phyloP scores from a whole-genome alignment of 2,329 filamentous ascomycete species.

The Colletotrichum spinosum region DNA sequence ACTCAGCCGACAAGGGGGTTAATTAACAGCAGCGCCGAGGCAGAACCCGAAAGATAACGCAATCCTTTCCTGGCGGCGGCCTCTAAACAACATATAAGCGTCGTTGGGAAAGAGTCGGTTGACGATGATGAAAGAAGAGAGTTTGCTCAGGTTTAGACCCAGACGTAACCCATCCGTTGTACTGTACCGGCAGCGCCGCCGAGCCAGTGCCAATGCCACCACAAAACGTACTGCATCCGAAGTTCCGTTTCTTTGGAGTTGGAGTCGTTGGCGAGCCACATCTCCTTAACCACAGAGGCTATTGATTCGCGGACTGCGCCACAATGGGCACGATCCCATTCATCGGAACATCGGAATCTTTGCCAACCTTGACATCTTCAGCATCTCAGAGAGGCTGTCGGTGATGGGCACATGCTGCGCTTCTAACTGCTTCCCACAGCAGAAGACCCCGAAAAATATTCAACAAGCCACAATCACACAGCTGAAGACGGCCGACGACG shows the following conservation, averaged over 20 bases:
- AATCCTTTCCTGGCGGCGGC: background rate
- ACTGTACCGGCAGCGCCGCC: conserved; percentile 16
- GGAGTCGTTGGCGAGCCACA: conserved; percentile 1
- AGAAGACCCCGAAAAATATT: no score
- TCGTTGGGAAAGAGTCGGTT: background rate
- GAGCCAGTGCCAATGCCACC: background rate
- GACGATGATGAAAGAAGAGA: conserved; percentile 33
- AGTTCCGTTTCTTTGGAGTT: background rate
- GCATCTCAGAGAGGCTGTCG: no score
- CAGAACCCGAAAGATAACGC: conserved; percentile 1
- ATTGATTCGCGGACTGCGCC: conserved; percentile 19
- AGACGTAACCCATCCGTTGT: conserved; percentile 29
- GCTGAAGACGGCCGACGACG: no score
- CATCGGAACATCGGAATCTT: background rate
- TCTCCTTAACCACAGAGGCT: background rate
- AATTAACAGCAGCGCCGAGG: background rate
- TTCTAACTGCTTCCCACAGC: no score
- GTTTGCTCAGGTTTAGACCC: conserved; percentile 13
- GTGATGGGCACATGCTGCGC: no score
- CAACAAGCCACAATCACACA: no score
- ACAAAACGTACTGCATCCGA: background rate
- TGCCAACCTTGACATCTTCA: background rate
- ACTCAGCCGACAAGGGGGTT: conserved; percentile 30
- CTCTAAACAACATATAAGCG: background rate
- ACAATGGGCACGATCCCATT: background rate